Conservation (phyloP, 1,284 basidiomycete genomes). For the Peniophora sp. region DNA sequence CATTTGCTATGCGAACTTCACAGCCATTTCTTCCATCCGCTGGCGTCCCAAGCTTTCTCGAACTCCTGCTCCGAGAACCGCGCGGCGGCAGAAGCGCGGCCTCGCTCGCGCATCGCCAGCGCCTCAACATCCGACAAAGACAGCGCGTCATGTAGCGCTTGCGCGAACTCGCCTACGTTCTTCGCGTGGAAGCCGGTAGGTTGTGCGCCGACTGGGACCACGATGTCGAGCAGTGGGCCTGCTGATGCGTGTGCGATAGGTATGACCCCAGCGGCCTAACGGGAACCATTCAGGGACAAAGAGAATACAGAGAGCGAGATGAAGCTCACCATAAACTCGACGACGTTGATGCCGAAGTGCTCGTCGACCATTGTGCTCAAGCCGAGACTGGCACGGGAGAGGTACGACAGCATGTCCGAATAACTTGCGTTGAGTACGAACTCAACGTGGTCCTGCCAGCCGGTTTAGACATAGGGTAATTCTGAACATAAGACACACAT, state of each 20-base stretch:
- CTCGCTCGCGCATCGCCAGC: slow-evolving; percentile 57
- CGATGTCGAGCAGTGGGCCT: slow-evolving; percentile 88
- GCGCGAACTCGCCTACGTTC: slow-evolving; percentile 62
- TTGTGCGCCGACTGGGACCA: slow-evolving; percentile 68
- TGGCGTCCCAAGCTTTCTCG: slow-evolving; percentile 62
- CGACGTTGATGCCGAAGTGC: slow-evolving; percentile 97
- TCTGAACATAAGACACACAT: slow-evolving; percentile 6
- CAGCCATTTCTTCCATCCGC: slow-evolving; percentile 45
- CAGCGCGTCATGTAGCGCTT: slow-evolving; percentile 60
- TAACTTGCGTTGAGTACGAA: slow-evolving; percentile 86
- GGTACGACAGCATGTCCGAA: slow-evolving; percentile 56
- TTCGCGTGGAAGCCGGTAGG: slow-evolving; percentile 83
- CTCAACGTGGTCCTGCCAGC: slow-evolving; percentile 53
- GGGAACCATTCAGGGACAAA: slow-evolving; percentile 1
- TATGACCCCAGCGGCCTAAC: slow-evolving; percentile 86
- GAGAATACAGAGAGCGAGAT: slow-evolving; percentile 4
- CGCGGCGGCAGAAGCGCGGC: slow-evolving; percentile 60
- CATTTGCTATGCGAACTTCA: neutral
- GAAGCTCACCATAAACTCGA: slow-evolving; percentile 86
- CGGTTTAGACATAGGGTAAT: neutral
- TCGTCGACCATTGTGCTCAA: slow-evolving; percentile 98
- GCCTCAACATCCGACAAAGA: slow-evolving; percentile 49
- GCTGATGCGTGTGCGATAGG: slow-evolving; percentile 91
- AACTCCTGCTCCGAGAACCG: slow-evolving; percentile 77
- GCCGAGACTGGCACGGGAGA: slow-evolving; percentile 75